phyloP scores from a whole-genome alignment of 148 eudicot species.

The Salicornia ramosissima region DNA sequence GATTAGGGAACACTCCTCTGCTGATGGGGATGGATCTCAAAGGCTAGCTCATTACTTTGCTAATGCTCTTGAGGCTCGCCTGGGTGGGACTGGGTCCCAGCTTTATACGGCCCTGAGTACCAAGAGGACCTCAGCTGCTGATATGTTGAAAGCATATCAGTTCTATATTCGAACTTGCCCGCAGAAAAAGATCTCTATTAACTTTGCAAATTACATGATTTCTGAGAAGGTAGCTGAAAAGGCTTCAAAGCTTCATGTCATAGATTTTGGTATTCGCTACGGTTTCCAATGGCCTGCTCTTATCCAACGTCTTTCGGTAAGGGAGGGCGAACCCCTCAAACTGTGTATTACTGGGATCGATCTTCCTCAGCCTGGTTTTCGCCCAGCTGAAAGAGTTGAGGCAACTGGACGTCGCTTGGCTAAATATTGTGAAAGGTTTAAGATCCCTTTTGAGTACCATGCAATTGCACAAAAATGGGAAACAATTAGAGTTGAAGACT shows the following conservation, averaged over 20 bases:
- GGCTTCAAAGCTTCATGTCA: slow-evolving; percentile 39
- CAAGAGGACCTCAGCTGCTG: slow-evolving; percentile 37
- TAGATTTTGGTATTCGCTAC: slow-evolving; percentile 56
- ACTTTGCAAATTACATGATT: slow-evolving; percentile 32
- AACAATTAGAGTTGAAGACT: slow-evolving; percentile 39
- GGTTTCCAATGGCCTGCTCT: slow-evolving; percentile 65
- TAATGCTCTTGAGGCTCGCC: slow-evolving; percentile 46
- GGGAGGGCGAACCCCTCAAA: slow-evolving; percentile 46
- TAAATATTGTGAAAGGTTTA: slow-evolving; percentile 44
- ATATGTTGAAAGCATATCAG: slow-evolving; percentile 46
- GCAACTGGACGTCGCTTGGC: slow-evolving; percentile 52
- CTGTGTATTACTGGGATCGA: slow-evolving; percentile 53
- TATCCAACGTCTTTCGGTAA: slow-evolving; percentile 38
- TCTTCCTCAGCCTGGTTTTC: slow-evolving; percentile 60
- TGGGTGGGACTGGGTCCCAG: slow-evolving; percentile 43
- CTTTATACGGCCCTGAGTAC: slow-evolving; percentile 35
- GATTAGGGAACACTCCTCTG: slow-evolving; percentile 42
- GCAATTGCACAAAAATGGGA: slow-evolving; percentile 63
- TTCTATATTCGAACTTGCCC: slow-evolving; percentile 43
- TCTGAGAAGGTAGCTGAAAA: slow-evolving; percentile 27
- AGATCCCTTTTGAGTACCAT: slow-evolving; percentile 51
- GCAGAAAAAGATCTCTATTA: slow-evolving; percentile 41
- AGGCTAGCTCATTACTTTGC: slow-evolving; percentile 46
- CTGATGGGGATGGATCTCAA: slow-evolving; percentile 39
- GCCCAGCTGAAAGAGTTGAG: slow-evolving; percentile 52